These are phyloP conservation scores for Neospermospora avenae DNA, from an alignment of 2,329 filamentous ascomycete genomes.

Conservation along the genomic window DNA sequence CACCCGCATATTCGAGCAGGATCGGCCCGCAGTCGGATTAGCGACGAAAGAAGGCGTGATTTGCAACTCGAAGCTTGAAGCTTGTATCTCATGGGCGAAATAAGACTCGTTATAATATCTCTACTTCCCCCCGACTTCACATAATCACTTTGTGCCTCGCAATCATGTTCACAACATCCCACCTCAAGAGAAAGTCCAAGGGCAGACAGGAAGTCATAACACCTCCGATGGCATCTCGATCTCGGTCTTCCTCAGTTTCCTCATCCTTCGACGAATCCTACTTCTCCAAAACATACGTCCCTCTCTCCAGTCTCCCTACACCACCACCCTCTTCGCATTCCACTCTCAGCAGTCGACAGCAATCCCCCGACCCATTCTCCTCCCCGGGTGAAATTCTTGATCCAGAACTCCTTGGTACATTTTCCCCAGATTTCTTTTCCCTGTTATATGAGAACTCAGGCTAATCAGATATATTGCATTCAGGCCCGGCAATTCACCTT, in stretches of 20 bases:
- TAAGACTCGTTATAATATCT: constrained; percentile 1
- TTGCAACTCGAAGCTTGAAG: background rate
- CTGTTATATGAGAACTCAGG: constrained; percentile 13
- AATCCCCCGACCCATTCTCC: constrained; percentile 15
- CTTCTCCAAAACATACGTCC: constrained; percentile 59
- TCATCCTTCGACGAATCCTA: constrained; percentile 45
- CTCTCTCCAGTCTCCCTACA: constrained; percentile 65
- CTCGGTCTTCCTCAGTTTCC: constrained; percentile 26
- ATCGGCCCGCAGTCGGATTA: background rate
- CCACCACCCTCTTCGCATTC: constrained; percentile 51
- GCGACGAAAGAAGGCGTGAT: background rate
- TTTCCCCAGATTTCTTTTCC: constrained; percentile 12
- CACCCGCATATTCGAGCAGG: background rate
- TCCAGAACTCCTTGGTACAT: constrained; percentile 31
- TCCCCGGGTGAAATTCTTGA: constrained; percentile 30
- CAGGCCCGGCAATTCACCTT: constrained; percentile 64
- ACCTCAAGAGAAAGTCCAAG: constrained; percentile 22
- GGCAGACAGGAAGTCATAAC: constrained; percentile 21
- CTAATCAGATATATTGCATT: constrained; percentile 27
- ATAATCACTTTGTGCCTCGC: constrained; percentile 1
- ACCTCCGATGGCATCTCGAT: constrained; percentile 27
- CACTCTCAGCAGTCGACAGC: constrained; percentile 18
- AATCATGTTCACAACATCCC: constrained; percentile 14
- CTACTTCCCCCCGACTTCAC: background rate
- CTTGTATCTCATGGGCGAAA: background rate